Percentiles rank a stretch among this genome's conserved stretches.
Conservation (phyloP, 2,329 filamentous ascomycete species). For the Fusarium sambucinum region DNA sequence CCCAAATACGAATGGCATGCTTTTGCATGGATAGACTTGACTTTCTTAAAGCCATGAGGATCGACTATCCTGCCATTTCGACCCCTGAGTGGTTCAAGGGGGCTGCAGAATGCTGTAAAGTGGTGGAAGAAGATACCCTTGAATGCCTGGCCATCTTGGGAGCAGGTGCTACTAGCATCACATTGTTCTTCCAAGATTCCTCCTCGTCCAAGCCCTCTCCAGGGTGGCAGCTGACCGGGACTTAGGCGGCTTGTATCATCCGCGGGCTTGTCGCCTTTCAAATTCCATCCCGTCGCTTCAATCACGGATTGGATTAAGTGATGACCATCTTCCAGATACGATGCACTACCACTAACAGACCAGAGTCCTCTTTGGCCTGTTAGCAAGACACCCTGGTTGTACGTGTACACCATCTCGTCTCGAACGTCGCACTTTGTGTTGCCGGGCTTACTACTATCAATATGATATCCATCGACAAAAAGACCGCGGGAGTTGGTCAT, state of each 20-base stretch:
- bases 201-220: slow-evolving; percentile 80
- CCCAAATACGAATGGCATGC: slow-evolving; percentile 74
- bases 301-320: slow-evolving; percentile 80
- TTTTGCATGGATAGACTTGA: slow-evolving; percentile 62
- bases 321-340: slow-evolving; percentile 84
- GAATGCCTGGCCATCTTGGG: slow-evolving; percentile 88
- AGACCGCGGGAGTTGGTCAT: slow-evolving; percentile 84
- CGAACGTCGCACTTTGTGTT: slow-evolving; percentile 82
- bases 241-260: slow-evolving; percentile 55
- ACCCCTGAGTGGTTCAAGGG: slow-evolving; percentile 61
- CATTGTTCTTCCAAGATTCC: slow-evolving; percentile 89
- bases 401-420: slow-evolving; percentile 92
- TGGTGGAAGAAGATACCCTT: slow-evolving; percentile 97
- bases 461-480: slow-evolving; percentile 90
- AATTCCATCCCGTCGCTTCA: slow-evolving; percentile 79
- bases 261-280: slow-evolving; percentile 56
- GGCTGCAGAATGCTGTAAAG: slow-evolving; percentile 80
- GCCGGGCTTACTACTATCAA: slow-evolving; percentile 70
- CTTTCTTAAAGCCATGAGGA: slow-evolving; percentile 35
- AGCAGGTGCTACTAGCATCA: slow-evolving; percentile 79
- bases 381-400: slow-evolving; percentile 93
- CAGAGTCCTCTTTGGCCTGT: slow-evolving; percentile 85
- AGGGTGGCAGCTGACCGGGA: slow-evolving; percentile 61
- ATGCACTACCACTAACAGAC: slow-evolving; percentile 77
- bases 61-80: slow-evolving; percentile 48